Conservation (phyloP, 306 rosid species). For the Quercus berberidifolia region DNA sequence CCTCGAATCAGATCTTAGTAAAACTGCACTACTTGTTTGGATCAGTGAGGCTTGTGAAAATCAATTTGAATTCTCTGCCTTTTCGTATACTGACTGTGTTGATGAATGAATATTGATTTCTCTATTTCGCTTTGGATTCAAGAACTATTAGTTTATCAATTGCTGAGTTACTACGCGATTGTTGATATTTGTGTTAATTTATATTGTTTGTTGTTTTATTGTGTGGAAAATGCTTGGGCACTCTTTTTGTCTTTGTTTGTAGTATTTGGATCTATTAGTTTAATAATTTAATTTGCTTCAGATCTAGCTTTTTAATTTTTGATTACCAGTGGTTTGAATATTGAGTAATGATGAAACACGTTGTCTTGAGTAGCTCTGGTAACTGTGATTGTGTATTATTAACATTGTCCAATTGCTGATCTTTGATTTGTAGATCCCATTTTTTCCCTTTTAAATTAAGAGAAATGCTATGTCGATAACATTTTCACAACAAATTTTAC, state of each 20-base stretch:
- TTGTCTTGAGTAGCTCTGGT: no score
- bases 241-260: neutral
- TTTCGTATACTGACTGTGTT: no score
- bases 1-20: conserved; percentile 19
- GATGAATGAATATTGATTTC: neutral
- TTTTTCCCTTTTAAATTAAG: no score
- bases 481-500: no score
- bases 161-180: neutral
- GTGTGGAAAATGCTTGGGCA: neutral
- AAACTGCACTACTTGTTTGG: neutral
- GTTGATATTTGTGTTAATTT: neutral
- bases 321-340: neutral
- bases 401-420: neutral
- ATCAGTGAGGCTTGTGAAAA: neutral
- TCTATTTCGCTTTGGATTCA: neutral
- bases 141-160: neutral
- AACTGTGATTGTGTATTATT: neutral
- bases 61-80: neutral
- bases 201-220: neutral
- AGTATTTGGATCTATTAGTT: neutral
- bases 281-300: neutral
- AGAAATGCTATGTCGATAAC: no score
- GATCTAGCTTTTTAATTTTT: conserved; percentile 2
- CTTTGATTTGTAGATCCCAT: neutral
- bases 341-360: neutral